A percentile compares a stretch with the other conserved stretches of the same genome.
Evolutionary conservation across 345 rosid species (phyloP).

Genomic region (Linum usitatissimum): DNA sequence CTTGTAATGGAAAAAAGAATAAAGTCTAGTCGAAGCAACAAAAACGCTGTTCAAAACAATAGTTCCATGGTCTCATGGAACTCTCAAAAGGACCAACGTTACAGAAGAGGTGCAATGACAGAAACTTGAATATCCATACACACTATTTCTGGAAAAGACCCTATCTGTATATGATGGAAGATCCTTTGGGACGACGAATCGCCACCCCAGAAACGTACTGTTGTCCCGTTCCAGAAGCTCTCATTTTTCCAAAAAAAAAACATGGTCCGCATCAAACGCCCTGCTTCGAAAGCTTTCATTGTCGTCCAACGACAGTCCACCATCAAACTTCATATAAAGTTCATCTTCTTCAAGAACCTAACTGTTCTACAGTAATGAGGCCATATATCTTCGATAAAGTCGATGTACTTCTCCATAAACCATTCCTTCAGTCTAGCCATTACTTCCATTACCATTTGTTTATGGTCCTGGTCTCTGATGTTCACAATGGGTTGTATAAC

Average conservation of each 20-base stretch:
- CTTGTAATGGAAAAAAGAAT: not conserved
- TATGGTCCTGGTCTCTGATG: conserved; percentile 54
- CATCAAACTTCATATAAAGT: conserved; percentile 28
- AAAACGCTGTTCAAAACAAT: not conserved
- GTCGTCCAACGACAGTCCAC: not conserved
- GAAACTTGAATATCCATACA: not conserved
- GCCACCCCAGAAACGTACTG: too few relatives aligned
- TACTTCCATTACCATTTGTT: conserved; percentile 40
- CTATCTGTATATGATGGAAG: not conserved
- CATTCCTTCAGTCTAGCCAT: conserved; percentile 47
- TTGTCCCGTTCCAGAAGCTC: not conserved
- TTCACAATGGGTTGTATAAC: conserved; percentile 45
- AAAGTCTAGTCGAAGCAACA: not conserved
- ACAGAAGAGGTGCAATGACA: not conserved
- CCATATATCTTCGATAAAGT: conserved; percentile 79
- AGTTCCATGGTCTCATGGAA: not conserved
- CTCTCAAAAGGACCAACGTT: not conserved
- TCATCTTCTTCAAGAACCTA: conserved; percentile 88
- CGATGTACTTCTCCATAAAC: conserved; percentile 62
- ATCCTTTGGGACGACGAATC: too few relatives aligned
- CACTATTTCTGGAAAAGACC: not conserved
- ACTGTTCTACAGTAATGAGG: conserved; percentile 90
- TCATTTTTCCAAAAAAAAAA: conserved; percentile 2
- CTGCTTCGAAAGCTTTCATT: not conserved
- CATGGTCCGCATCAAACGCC: conserved; percentile 3